Evolutionary conservation across 2,329 filamentous ascomycete genomes (phyloP), one percentile per base, ranked within the genome.

Genomic region (Aspergillus transmontanensis): DNA sequence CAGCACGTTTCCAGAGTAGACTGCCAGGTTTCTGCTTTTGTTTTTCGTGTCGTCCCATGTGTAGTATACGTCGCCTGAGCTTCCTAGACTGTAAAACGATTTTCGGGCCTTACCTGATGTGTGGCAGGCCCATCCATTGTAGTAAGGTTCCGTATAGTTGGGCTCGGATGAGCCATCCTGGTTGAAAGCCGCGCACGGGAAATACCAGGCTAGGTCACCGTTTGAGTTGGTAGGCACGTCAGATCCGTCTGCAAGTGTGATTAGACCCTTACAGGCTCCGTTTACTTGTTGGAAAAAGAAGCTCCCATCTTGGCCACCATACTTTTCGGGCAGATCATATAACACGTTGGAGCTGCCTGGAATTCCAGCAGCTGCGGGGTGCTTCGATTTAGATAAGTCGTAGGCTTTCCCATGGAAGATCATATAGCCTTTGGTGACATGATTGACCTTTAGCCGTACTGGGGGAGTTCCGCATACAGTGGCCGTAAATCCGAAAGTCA

Each of bases 221-320:
- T 89, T 80, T 30, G 78, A 79, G 74, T 96, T 89, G 6, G 90
- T 91, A 1, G 94, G 93, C 10, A 99, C 88, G 70, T 93, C 90
- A 0, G 94, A 96, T 60, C 83, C 83, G 1, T 85, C 75, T 1
- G 90, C 87, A 9, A 84, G 79, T 0, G 87, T 96, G 75, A 99
- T 97, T 61, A 98, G 80, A 11, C 86, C 91, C 81, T 98, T 99
- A 85, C 95, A 99, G 66, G 91, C 91, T 55, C 95, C 96, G 71
- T 99, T 99, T 77, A 99, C 95, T 69, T 98, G 96, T 76, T 99
- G 95, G 80, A 99, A 99, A 73, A 99, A 81, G 76, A 99, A 99
- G 74, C 94, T 98, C 62, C 92, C 94, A 75, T 99, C 96, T 78
- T 91, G 86, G n/a, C 94, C 95, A 60, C 89, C 90, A 71, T 94